A percentile compares a stretch with the other conserved stretches of the same genome.
phyloP scores from a whole-genome alignment of 352 stramenopile species.

The Pythium guiyangense region DNA sequence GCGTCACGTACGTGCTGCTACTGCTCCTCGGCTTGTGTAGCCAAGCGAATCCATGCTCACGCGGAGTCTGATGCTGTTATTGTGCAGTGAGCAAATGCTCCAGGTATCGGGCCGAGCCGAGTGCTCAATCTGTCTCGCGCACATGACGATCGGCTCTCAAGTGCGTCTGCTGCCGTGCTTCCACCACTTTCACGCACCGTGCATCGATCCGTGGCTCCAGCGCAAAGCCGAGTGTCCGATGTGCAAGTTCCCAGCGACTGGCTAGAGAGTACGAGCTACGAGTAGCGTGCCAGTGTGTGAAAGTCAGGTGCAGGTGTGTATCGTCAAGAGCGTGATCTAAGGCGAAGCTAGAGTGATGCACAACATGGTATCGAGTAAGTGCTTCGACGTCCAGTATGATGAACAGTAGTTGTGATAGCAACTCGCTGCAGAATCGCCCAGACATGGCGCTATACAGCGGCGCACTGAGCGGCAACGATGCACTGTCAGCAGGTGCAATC shows the following conservation, averaged over 20 bases:
- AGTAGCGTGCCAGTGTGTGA: background rate
- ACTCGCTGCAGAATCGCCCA: too few species aligned
- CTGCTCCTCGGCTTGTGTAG: too few species aligned
- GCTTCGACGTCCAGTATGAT: too few species aligned
- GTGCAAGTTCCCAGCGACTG: constrained; percentile 74
- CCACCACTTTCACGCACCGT: constrained; percentile 68
- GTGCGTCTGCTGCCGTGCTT: constrained; percentile 77
- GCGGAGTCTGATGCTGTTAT: too few species aligned
- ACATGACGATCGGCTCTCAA: constrained; percentile 30
- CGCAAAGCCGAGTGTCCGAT: constrained; percentile 67
- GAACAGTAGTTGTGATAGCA: too few species aligned
- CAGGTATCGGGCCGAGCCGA: constrained; percentile 36
- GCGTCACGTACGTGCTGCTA: constrained; percentile 65
- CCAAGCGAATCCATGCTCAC: too few species aligned
- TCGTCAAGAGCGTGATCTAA: too few species aligned
- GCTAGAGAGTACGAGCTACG: constrained; percentile 16
- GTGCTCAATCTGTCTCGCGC: constrained; percentile 66
- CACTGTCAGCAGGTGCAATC: too few species aligned
- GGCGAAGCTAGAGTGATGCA: too few species aligned
- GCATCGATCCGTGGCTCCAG: constrained; percentile 77
- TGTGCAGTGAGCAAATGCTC: constrained; percentile 56
- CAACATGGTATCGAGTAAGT: too few species aligned
- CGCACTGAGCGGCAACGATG: too few species aligned
- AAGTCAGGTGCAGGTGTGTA: background rate
- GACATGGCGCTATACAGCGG: too few species aligned